These are phyloP conservation scores for Ceratobasidium sp. DNA, from an alignment of 1,284 basidiomycete genomes.

Conservation along the genomic window DNA sequence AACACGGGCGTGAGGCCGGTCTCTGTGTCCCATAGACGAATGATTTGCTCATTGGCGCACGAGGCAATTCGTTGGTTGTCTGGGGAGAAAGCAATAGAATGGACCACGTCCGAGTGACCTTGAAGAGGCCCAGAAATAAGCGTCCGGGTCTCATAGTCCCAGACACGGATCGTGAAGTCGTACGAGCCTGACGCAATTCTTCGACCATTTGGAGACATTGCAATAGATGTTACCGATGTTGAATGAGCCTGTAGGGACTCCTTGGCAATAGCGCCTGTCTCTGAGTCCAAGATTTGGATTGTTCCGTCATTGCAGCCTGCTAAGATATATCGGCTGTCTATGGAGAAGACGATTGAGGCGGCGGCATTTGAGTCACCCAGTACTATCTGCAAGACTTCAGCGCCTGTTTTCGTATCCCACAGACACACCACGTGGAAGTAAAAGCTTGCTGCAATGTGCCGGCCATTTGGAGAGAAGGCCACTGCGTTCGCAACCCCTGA, in stretches of 20 bases:
- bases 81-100: slow-evolving; percentile 18
- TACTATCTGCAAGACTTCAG: not conserved
- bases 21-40: slow-evolving; percentile 35
- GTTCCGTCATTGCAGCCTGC: not conserved
- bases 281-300: slow-evolving; percentile 16
- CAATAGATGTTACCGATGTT: slow-evolving; percentile 7
- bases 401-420: slow-evolving; percentile 37
- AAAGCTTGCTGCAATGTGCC: slow-evolving; percentile 24
- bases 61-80: slow-evolving; percentile 34
- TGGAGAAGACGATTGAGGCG: slow-evolving; percentile 9
- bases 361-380: slow-evolving; percentile 9
- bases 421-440: slow-evolving; percentile 5
- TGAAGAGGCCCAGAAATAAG: not conserved
- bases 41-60: slow-evolving; percentile 29
- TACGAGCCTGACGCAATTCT: slow-evolving; percentile 20
- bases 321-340: not conserved
- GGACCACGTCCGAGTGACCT: slow-evolving; percentile 27
- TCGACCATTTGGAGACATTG: slow-evolving; percentile 17
- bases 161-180: slow-evolving; percentile 5
- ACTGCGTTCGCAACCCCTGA: slow-evolving; percentile 2
- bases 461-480: slow-evolving; percentile 22
- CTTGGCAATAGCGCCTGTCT: not conserved
- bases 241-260: not conserved
- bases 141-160: slow-evolving; percentile 14
- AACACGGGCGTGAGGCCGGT: slow-evolving; percentile 3